Evolutionary conservation across 805 yeast genomes (phyloP).

Genomic region (Hanseniaspora valbyensis): DNA sequence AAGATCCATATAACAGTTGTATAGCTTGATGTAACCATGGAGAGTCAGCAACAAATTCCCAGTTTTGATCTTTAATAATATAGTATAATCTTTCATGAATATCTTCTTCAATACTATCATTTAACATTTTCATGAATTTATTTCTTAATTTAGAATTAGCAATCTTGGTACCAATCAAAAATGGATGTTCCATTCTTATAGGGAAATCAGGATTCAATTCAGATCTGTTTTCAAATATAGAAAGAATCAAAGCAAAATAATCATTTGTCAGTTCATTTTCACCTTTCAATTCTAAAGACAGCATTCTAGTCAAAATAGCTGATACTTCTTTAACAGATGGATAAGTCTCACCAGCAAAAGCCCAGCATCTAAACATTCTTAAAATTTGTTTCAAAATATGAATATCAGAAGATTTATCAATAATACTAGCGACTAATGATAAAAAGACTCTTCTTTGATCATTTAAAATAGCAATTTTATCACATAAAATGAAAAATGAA

Average conservation of each 20-base stretch:
- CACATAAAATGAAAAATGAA: constrained; percentile 63
- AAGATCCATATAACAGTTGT: constrained; percentile 72
- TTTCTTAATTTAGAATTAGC: constrained; percentile 64
- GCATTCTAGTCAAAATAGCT: constrained; percentile 83
- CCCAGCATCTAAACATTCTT: constrained; percentile 76
- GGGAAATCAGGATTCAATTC: constrained; percentile 79
- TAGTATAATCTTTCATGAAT: constrained; percentile 71
- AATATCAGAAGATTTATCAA: constrained; percentile 77
- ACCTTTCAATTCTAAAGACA: constrained; percentile 80
- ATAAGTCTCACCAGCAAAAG: constrained; percentile 73
- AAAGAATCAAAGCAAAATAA: constrained; percentile 77
- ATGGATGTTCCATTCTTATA: constrained; percentile 92
- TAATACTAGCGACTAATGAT: constrained; percentile 74
- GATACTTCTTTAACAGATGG: constrained; percentile 96
- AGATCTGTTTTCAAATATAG: constrained; percentile 69
- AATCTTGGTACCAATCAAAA: constrained; percentile 81
- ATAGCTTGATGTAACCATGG: constrained; percentile 92
- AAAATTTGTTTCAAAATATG: constrained; percentile 64
- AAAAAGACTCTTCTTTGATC: constrained; percentile 87
- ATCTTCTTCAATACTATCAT: constrained; percentile 65
- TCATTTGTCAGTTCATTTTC: constrained; percentile 66
- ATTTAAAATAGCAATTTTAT: constrained; percentile 75
- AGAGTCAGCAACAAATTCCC: constrained; percentile 90
- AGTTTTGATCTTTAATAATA: constrained; percentile 86
- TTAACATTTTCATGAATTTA: constrained; percentile 67